Evolutionary conservation across 257 asterid genomes (phyloP).

Genomic region (Dorcoceras hygrometricum): DNA sequence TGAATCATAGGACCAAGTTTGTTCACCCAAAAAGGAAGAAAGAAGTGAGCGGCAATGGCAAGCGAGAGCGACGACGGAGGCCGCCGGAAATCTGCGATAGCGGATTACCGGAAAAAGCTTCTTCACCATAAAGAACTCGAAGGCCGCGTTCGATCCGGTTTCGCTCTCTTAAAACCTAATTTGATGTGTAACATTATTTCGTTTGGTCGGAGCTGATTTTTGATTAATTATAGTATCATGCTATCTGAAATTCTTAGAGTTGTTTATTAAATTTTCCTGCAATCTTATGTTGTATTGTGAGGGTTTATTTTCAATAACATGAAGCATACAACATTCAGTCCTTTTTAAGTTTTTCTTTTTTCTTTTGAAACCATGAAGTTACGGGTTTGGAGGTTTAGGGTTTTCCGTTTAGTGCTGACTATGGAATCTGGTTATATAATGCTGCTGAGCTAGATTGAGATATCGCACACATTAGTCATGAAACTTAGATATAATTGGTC

Average conservation of each 20-base stretch:
- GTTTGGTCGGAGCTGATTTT: not conserved
- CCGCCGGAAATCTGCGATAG: slow-evolving; percentile 50
- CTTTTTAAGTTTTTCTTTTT: not conserved
- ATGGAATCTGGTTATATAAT: not conserved
- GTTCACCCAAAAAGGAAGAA: not conserved
- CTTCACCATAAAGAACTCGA: slow-evolving; percentile 65
- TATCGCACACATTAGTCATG: not conserved
- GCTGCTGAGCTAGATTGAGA: slow-evolving; percentile 10
- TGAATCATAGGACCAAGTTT: no score
- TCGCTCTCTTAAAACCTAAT: slow-evolving; percentile 32
- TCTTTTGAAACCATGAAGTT: slow-evolving; percentile 6
- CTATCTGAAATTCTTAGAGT: not conserved
- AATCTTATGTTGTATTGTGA: not conserved
- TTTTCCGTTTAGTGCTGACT: not conserved
- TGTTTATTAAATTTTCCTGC: not conserved
- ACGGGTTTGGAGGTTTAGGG: not conserved
- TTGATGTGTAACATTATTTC: not conserved
- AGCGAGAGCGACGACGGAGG: slow-evolving; percentile 50
- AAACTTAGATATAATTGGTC: not conserved
- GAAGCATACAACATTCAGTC: not conserved
- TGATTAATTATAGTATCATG: not conserved
- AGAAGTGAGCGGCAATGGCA: slow-evolving; percentile 30
- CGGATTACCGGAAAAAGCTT: slow-evolving; percentile 60
- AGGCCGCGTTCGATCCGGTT: slow-evolving; percentile 64
- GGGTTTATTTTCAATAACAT: not conserved